Percentiles rank a stretch among this genome's conserved stretches.
phyloP scores from a whole-genome alignment of 2,329 filamentous ascomycete species.

The Cordyceps farinosa region DNA sequence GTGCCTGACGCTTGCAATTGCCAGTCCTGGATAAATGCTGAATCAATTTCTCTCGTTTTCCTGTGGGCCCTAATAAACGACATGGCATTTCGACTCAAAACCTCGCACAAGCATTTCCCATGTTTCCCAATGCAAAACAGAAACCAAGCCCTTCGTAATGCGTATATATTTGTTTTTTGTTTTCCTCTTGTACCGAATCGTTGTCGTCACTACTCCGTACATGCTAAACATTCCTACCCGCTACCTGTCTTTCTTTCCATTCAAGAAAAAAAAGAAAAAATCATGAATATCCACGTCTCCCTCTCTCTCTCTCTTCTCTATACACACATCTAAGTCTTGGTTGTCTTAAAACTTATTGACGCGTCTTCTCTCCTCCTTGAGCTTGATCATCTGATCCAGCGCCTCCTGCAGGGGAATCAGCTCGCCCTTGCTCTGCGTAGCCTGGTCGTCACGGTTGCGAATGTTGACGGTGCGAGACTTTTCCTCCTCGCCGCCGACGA shows the following conservation, averaged over 20 bases:
- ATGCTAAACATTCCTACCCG: neutral
- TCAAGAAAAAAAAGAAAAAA: neutral
- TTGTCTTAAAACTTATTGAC: slow-evolving; percentile 33
- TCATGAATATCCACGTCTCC: neutral
- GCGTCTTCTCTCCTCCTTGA: slow-evolving; percentile 46
- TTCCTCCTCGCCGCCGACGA: slow-evolving; percentile 61
- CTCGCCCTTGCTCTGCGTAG: slow-evolving; percentile 58
- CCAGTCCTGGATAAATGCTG: no score
- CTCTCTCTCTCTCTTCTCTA: neutral
- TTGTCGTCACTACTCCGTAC: slow-evolving; percentile 1
- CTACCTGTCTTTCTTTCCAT: neutral
- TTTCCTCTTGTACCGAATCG: neutral
- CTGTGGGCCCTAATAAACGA: no score
- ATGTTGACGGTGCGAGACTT: slow-evolving; percentile 59
- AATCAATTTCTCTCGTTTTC: no score
- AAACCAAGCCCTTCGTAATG: neutral
- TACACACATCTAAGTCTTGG: neutral
- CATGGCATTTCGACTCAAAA: no score
- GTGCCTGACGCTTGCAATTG: no score
- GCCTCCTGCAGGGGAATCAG: slow-evolving; percentile 55
- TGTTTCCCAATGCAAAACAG: no score
- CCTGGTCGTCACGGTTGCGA: slow-evolving; percentile 60
- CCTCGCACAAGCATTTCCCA: no score
- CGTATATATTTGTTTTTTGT: neutral
- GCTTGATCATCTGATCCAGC: slow-evolving; percentile 50